phyloP scores from a whole-genome alignment of 2,329 filamentous ascomycete genomes.

The Fusarium caatingaense region DNA sequence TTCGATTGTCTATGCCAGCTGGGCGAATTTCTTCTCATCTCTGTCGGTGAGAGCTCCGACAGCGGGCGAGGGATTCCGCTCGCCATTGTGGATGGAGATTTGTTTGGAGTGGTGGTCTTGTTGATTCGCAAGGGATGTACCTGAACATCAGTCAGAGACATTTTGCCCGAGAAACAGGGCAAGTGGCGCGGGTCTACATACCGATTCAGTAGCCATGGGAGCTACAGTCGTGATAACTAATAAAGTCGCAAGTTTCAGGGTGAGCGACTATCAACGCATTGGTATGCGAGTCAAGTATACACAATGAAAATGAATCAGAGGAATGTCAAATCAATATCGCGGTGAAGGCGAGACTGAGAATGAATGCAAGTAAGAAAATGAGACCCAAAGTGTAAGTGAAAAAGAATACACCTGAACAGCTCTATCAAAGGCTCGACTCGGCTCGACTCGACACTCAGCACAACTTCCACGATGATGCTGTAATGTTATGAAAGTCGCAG shows the following conservation, averaged over 20 bases:
- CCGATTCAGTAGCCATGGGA: slow-evolving; percentile 53
- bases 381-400: slow-evolving; percentile 42
- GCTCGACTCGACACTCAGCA: slow-evolving; percentile 22
- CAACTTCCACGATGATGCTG: slow-evolving; percentile 43
- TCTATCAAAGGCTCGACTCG: slow-evolving; percentile 42
- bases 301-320: slow-evolving; percentile 41
- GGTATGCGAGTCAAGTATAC: slow-evolving; percentile 46
- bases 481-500: slow-evolving; percentile 42
- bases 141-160: slow-evolving; percentile 56
- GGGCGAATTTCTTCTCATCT: slow-evolving; percentile 89
- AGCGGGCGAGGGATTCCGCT: slow-evolving; percentile 77
- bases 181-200: slow-evolving; percentile 46
- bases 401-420: slow-evolving; percentile 39
- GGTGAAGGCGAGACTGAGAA: slow-evolving; percentile 28
- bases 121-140: slow-evolving; percentile 84
- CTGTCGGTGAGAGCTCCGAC: slow-evolving; percentile 87
- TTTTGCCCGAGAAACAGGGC: slow-evolving; percentile 27
- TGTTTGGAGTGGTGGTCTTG: slow-evolving; percentile 67
- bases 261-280: slow-evolving; percentile 50
- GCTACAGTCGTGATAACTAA: slow-evolving; percentile 43
- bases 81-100: slow-evolving; percentile 72
- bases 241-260: slow-evolving; percentile 31
- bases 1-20: slow-evolving; percentile 86
- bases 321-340: slow-evolving; percentile 52
- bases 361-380: slow-evolving; percentile 45